A percentile compares a stretch with the other conserved stretches of the same genome.
These are phyloP conservation scores for Pichia manshurica DNA, from an alignment of 805 yeast genomes.

Conservation along the genomic window DNA sequence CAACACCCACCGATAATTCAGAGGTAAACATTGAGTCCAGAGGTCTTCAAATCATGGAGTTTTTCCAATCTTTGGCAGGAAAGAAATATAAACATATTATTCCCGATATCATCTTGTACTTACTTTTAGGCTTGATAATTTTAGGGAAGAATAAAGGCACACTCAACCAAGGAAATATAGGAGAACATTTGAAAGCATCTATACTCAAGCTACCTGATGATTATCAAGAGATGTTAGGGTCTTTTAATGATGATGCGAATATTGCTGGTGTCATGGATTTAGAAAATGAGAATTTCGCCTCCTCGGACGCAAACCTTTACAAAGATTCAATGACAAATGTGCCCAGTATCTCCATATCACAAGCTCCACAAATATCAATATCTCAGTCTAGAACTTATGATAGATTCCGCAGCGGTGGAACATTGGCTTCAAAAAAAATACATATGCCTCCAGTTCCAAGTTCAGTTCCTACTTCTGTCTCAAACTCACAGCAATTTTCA, in stretches of 20 bases:
- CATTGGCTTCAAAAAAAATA: background rate
- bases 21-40: background rate
- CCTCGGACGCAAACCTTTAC: no score
- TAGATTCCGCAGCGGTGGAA: background rate
- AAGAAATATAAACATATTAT: background rate
- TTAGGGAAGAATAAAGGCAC: conserved; percentile 4
- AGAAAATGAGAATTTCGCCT: conserved; percentile 2
- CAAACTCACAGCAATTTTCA: conserved; percentile 6
- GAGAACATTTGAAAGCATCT: background rate
- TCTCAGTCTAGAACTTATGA: background rate
- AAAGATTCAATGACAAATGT: background rate
- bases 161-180: background rate
- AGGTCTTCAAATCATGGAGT: background rate
- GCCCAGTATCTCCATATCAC: conserved; percentile 7
- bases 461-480: background rate
- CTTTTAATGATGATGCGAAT: conserved; percentile 15
- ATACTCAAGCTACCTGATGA: conserved; percentile 5
- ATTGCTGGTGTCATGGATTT: conserved; percentile 8
- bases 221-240: conserved; percentile 6
- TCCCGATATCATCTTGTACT: conserved; percentile 8
- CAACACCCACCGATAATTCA: background rate
- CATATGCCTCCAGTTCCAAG: background rate
- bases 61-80: background rate
- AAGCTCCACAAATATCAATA: background rate
- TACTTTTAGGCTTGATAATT: conserved; percentile 8